These are phyloP conservation scores for Dactylellina parvicollis DNA, from an alignment of 2,329 filamentous ascomycete genomes.

Conservation along the genomic window DNA sequence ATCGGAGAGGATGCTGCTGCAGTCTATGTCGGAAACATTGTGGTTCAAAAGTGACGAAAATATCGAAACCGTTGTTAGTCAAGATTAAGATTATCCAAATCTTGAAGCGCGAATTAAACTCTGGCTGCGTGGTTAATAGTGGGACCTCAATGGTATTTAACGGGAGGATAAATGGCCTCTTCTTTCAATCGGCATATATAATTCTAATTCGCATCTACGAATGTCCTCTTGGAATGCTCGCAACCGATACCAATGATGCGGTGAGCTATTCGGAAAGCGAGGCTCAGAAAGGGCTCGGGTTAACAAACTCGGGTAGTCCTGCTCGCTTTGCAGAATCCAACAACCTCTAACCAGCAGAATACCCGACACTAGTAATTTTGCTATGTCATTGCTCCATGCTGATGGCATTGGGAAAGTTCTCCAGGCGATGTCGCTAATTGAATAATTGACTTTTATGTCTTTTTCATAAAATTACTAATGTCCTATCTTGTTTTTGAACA, in stretches of 20 bases:
- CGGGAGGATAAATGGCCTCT: slow-evolving; percentile 10
- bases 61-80: background rate
- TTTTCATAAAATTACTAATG: no score
- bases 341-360: slow-evolving; percentile 8
- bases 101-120: background rate
- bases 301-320: slow-evolving; percentile 39
- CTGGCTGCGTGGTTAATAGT: background rate
- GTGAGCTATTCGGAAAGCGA: slow-evolving; percentile 16
- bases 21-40: slow-evolving; percentile 25
- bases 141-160: slow-evolving; percentile 16
- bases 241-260: slow-evolving; percentile 8
- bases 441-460: no score
- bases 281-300: slow-evolving; percentile 14
- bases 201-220: background rate
- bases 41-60: background rate
- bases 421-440: no score
- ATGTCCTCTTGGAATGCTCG: background rate
- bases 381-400: background rate
- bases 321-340: slow-evolving; percentile 4
- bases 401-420: background rate
- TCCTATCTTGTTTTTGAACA: no score
- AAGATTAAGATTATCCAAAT: background rate
- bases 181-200: background rate
- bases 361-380: slow-evolving; percentile 8
- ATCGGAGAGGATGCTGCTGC: background rate